These are phyloP conservation scores for Chaetomiaceae sp. DNA, from an alignment of 2,329 filamentous ascomycete species.

Conservation along the genomic window DNA sequence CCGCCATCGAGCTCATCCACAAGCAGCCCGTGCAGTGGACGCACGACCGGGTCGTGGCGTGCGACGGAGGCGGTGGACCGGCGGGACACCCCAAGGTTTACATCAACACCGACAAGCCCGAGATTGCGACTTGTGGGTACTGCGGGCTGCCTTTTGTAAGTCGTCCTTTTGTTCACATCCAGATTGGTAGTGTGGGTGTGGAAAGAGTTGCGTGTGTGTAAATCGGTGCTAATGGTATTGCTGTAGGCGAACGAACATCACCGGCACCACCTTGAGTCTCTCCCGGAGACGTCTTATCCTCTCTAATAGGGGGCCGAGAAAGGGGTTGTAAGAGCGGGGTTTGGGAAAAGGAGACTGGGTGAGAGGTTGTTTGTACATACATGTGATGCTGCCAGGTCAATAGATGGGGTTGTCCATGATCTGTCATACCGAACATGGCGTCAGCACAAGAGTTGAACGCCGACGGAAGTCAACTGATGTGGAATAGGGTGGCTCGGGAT, in stretches of 20 bases:
- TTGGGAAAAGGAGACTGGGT: background rate
- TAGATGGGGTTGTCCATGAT: constrained; percentile 3
- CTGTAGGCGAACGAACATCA: constrained; percentile 82
- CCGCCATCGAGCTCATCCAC: constrained; percentile 94
- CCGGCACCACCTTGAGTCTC: constrained; percentile 75
- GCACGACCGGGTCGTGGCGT: constrained; percentile 73
- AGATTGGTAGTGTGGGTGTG: too few relatives aligned
- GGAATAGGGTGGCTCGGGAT: too few relatives aligned
- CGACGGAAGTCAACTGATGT: too few relatives aligned
- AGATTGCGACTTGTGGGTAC: constrained; percentile 87
- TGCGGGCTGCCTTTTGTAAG: constrained; percentile 90
- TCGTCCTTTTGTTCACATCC: constrained; percentile 16
- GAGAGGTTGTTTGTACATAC: constrained; percentile 11
- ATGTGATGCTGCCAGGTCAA: constrained; percentile 4
- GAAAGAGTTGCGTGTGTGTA: too few relatives aligned
- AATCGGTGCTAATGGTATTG: too few relatives aligned
- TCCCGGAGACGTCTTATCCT: constrained; percentile 76
- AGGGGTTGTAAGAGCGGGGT: background rate
- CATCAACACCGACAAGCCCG: constrained; percentile 96
- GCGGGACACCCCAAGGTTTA: constrained; percentile 89
- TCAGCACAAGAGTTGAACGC: too few relatives aligned
- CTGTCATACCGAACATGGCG: background rate
- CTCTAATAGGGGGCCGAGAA: constrained; percentile 37
- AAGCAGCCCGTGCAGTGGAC: constrained; percentile 92
- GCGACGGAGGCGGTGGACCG: constrained; percentile 88